Percentiles rank a stretch among this genome's conserved stretches.
Conservation (phyloP, 164 flowering plant genomes). For the Buxus sempervirens region DNA sequence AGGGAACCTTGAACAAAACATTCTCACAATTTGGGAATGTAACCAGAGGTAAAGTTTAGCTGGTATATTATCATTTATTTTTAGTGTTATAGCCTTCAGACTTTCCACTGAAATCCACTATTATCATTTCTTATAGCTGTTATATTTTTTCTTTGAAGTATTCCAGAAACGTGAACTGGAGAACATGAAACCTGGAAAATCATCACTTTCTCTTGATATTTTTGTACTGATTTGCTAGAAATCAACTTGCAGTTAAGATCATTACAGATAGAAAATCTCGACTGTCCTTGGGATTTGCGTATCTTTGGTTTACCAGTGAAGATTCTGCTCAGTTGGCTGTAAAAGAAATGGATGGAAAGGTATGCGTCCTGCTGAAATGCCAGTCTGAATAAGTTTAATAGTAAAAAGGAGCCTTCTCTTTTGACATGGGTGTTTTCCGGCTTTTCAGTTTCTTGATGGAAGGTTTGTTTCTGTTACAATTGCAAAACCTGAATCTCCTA, state of each 20-base stretch:
- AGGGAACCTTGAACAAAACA: conserved; percentile 21
- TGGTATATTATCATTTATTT: too few species aligned
- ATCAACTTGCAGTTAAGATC: conserved; percentile 28
- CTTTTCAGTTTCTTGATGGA: conserved; percentile 35
- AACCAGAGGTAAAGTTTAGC: conserved; percentile 14
- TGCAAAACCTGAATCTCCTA: conserved; percentile 34
- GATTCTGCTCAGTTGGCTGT: conserved; percentile 31
- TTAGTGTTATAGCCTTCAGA: too few species aligned
- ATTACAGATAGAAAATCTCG: conserved; percentile 20
- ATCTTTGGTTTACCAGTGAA: conserved; percentile 32
- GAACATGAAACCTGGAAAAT: too few species aligned
- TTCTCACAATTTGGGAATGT: conserved; percentile 32
- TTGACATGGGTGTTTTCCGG: too few species aligned
- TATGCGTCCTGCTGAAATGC: not conserved
- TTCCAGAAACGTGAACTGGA: not conserved
- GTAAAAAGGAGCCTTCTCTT: too few species aligned
- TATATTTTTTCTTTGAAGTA: not conserved
- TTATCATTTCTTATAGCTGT: too few species aligned
- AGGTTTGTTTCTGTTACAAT: conserved; percentile 34
- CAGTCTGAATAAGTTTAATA: too few species aligned
- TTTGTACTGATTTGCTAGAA: conserved; percentile 2
- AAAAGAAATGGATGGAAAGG: conserved; percentile 44
- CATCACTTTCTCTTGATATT: not conserved
- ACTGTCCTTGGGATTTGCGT: conserved; percentile 38
- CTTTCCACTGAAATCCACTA: too few species aligned